Percentiles rank a stretch among this genome's conserved stretches.
Conservation (phyloP, 2,329 filamentous ascomycete species). For the Claviceps sorghi region DNA sequence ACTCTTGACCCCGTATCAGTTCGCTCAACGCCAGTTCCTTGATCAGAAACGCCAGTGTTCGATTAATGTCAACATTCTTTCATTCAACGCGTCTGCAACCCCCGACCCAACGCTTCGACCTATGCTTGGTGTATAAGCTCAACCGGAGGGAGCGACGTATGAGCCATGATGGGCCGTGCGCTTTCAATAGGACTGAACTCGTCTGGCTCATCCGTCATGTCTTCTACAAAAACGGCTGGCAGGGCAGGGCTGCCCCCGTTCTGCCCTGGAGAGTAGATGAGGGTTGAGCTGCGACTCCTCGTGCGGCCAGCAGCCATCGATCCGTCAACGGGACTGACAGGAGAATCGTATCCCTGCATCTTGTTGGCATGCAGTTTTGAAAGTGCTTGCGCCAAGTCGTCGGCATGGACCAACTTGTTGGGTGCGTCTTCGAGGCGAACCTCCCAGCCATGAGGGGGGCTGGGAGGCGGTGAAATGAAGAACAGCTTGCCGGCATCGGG, state of each 20-base stretch:
- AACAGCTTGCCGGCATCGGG: slow-evolving; percentile 58
- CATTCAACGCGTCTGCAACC: not conserved
- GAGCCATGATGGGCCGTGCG: slow-evolving; percentile 37
- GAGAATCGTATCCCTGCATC: slow-evolving; percentile 11
- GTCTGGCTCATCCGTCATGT: slow-evolving; percentile 45
- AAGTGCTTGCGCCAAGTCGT: slow-evolving; percentile 52
- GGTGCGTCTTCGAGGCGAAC: slow-evolving; percentile 53
- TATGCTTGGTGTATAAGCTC: slow-evolving; percentile 43
- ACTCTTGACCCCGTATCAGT: not conserved
- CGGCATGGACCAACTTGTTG: slow-evolving; percentile 55
- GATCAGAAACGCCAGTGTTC: not conserved
- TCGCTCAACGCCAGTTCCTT: not conserved
- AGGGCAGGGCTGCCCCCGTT: slow-evolving; percentile 39
- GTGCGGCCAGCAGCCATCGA: slow-evolving; percentile 14
- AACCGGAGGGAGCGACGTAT: slow-evolving; percentile 48
- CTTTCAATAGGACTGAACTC: slow-evolving; percentile 28
- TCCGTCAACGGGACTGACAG: slow-evolving; percentile 18
- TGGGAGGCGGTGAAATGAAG: slow-evolving; percentile 57
- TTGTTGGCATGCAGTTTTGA: slow-evolving; percentile 42
- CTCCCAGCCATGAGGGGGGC: slow-evolving; percentile 55
- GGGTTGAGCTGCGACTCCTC: slow-evolving; percentile 48
- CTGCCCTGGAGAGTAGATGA: slow-evolving; percentile 49
- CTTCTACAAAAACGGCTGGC: slow-evolving; percentile 52
- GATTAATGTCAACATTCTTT: not conserved
- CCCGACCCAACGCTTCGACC: not conserved